Percentiles rank a stretch among this genome's conserved stretches.
Conservation (phyloP, 352 stramenopile species). For the Globisporangium mamillatum region DNA sequence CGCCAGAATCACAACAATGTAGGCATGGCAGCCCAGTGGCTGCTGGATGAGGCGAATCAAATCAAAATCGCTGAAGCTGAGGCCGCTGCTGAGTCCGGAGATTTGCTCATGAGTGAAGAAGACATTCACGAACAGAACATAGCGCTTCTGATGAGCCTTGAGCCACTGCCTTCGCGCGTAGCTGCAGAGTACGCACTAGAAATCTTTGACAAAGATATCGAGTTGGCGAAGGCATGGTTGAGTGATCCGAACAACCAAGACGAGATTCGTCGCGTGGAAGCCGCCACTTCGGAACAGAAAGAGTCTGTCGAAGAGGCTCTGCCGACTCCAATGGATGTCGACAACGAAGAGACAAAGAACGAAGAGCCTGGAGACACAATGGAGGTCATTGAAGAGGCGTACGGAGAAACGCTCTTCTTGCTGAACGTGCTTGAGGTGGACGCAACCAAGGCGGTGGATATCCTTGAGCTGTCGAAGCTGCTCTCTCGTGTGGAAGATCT, state of each 20-base stretch:
- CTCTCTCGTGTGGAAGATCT: slow-evolving; percentile 95
- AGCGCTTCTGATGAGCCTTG: slow-evolving; percentile 68
- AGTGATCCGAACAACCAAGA: slow-evolving; percentile 49
- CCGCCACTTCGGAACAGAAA: slow-evolving; percentile 9
- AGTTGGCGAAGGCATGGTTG: slow-evolving; percentile 66
- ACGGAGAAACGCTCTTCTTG: slow-evolving; percentile 85
- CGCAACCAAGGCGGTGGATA: slow-evolving; percentile 34
- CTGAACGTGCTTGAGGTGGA: slow-evolving; percentile 92
- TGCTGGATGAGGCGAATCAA: slow-evolving; percentile 81
- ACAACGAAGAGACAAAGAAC: slow-evolving; percentile 48
- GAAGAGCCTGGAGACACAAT: slow-evolving; percentile 46
- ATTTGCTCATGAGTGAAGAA: slow-evolving; percentile 53
- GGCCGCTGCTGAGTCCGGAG: slow-evolving; percentile 43
- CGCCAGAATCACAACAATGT: slow-evolving; percentile 66
- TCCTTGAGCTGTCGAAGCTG: slow-evolving; percentile 80
- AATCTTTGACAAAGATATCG: slow-evolving; percentile 63
- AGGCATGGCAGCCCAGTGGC: slow-evolving; percentile 74
- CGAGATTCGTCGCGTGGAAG: slow-evolving; percentile 66
- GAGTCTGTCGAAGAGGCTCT: neutral
- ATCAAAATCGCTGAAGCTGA: slow-evolving; percentile 63
- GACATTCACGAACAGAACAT: slow-evolving; percentile 68
- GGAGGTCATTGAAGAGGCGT: slow-evolving; percentile 55
- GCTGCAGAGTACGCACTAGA: slow-evolving; percentile 60
- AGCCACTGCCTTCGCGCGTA: slow-evolving; percentile 44
- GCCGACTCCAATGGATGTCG: slow-evolving; percentile 33